Base-by-base conservation (phyloP, 306 rosid genomes). In the Dryas octopetala region DNA sequence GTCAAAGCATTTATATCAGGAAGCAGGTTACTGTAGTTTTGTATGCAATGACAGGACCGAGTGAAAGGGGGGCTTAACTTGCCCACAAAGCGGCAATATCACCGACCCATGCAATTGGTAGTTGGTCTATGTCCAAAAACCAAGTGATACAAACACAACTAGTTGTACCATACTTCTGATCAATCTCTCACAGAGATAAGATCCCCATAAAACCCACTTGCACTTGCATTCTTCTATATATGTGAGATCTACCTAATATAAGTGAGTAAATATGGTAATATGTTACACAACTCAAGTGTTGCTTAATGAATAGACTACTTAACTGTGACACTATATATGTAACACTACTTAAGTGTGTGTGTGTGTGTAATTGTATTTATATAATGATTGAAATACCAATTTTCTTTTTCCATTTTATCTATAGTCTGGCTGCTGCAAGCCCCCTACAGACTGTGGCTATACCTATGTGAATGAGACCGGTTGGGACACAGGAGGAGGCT, bases 371-470 rank as follows among this genome's bases (percentile, higher is more conserved):
- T 62, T 74, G 14, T 50, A 26, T 53, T 54, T 48, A 5, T 44
- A 52, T 11, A 19, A 13, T 13, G 70, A 44, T 28, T 51, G 60
- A 66, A 62, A n/a, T 12, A 4, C 50, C 9, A 11, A 44, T 13
- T 26, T 3, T 44, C n/a, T 43, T 6, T 13, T 5, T 26, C 28
- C 48, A 44, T 69, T 74, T 79, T 52, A 2, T 77, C 2, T 81
- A 69, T 28, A 94, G 99, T 92, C 99, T 74, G 98, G 99, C 59
- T 96, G 99, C 85, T 96, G 98, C 90, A 96, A 96, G 84, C 98
- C 99, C 19, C 98, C 97, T 2, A 78, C 98, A 38, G 93, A 78
- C 15, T 96, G 97, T 77, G 96, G 91, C 4, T 86, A 49, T 43
- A 0, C 54, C 4, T 96, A 89, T 69, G 59, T 59, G 68, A 96